Base-by-base conservation (phyloP, 2,329 filamentous ascomycete species). In the Plenodomus lindquistii region DNA sequence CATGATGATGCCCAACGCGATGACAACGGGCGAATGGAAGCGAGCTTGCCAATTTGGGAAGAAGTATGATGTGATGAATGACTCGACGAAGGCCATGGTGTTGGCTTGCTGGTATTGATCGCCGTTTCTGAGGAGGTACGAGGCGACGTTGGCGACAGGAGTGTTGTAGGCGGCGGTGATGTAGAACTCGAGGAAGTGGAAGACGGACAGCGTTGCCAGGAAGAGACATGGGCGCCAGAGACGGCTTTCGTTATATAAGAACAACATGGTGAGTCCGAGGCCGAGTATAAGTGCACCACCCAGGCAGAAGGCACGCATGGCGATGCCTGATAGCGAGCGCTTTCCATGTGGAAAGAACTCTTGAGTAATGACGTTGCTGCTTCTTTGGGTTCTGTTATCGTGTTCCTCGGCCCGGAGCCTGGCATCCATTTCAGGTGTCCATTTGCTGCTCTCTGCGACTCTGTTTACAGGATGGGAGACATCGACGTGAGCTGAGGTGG, bases 121-220 rank as follows among this genome's bases (percentile, higher is more conserved):
- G 71, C 94, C 94, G 72, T 99, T 99, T 41, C 84, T 85, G 29
- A 97, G 80, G 13, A 99, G 83, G 71, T 95, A 99, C 29, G 89
- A 88, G 44, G 83, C 82, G 17, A 92, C 78, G 19, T 80, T 82
- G 17, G 89, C 90, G 42, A 85, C 80, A 15, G 81, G 79, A 0
- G 89, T 90, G 73, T 97, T 97, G 75, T 88, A 89, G 46, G 81
- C 78, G 8, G 93, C 92, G 0, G 93, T 97, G 24, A 86, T 90
- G 80, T 86, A 96, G 79, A 92, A 99, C 75, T 99, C 94, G 72
- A 97, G 85, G 75, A 96, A 97, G 78, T 99, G 94, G 76, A 97
- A 97, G 22, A 87, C 62, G 20, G 86, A 82, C 40, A 97, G 85
- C 13, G 85, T 77, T 42, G 77, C 76, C 40, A 87, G 65, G 75